phyloP scores from a whole-genome alignment of 305 asterid genomes.

The Stenogyne calaminthoides region DNA sequence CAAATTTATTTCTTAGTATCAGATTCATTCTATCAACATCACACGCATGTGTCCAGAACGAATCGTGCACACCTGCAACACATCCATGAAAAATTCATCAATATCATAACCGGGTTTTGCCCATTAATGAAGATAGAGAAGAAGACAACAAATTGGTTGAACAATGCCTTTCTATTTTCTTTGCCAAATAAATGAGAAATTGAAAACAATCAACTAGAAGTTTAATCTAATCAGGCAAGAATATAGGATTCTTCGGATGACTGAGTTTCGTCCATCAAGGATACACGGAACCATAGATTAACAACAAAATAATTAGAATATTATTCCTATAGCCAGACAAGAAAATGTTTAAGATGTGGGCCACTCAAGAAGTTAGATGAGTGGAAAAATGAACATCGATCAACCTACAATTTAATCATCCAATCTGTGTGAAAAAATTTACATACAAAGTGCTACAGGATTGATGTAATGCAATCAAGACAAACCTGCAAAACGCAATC shows the following conservation, averaged over 20 bases:
- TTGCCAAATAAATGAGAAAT: not conserved
- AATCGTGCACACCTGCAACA: constrained; percentile 89
- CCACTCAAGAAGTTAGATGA: not conserved
- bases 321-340: not conserved
- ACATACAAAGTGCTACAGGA: not conserved
- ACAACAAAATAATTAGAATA: not conserved
- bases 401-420: not conserved
- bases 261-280: not conserved
- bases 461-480: constrained; percentile 1
- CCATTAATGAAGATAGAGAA: constrained; percentile 1
- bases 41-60: constrained; percentile 97
- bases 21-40: constrained; percentile 87
- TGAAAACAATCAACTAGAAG: not conserved
- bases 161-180: not conserved
- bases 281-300: not conserved
- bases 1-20: constrained; percentile 78
- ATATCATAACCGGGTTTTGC: not conserved
- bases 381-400: not conserved
- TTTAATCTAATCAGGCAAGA: not conserved
- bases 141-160: not conserved
- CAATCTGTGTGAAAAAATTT: not conserved
- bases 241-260: not conserved
- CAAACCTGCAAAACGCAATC: constrained; percentile 86
- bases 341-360: not conserved
- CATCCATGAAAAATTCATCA: not conserved